phyloP scores from a whole-genome alignment of 1,284 basidiomycete genomes.

The Gomphus sp. region DNA sequence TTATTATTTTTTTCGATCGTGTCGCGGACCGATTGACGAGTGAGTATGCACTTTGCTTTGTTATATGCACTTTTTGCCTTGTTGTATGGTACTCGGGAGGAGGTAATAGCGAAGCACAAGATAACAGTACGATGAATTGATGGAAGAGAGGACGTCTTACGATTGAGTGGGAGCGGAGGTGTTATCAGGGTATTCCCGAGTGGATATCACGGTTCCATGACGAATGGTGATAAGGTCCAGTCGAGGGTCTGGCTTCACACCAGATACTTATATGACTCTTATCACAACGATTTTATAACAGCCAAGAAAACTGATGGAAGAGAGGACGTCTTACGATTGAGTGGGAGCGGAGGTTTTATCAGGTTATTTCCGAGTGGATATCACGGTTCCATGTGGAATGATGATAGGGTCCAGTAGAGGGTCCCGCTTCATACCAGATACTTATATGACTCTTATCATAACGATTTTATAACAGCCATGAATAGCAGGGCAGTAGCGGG shows the following conservation, averaged over 20 bases:
- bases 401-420: background rate
- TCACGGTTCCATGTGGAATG: background rate
- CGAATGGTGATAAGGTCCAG: background rate
- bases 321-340: background rate
- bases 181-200: constrained; percentile 4
- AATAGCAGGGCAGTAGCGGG: too few species aligned
- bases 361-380: constrained; percentile 9
- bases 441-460: background rate
- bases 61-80: too few species aligned
- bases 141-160: background rate
- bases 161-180: background rate
- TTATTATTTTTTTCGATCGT: too few species aligned
- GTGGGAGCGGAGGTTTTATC: background rate
- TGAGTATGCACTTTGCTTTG: too few species aligned
- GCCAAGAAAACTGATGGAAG: too few species aligned
- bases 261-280: background rate
- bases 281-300: too few species aligned
- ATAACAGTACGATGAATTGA: too few species aligned
- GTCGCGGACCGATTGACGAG: too few species aligned
- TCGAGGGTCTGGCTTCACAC: background rate
- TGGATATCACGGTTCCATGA: constrained; percentile 4
- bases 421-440: background rate
- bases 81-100: too few species aligned
- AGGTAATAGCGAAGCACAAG: too few species aligned
- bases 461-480: too few species aligned